Percentiles rank a stretch among this genome's conserved stretches.
Evolutionary conservation across 2,329 filamentous ascomycete genomes (phyloP).

Genomic region (Lachnellula occidentalis): DNA sequence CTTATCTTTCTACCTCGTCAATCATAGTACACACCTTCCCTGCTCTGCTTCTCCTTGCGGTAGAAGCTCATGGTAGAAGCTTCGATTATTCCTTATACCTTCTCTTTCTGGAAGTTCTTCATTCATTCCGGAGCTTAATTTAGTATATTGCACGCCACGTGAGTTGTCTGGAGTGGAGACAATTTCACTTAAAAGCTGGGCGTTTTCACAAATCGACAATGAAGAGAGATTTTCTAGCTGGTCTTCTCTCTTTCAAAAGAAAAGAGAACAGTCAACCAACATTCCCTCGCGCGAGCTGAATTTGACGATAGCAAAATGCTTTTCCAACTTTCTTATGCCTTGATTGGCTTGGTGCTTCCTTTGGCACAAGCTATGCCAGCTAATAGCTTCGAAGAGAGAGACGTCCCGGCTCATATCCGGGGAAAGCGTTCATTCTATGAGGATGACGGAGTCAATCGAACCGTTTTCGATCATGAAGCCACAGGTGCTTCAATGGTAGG

Average conservation of each 20-base stretch:
- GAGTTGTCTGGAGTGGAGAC: no score
- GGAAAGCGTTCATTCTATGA: constrained; percentile 27
- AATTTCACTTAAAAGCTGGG: neutral
- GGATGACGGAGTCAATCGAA: constrained; percentile 34
- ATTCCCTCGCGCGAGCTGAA: no score
- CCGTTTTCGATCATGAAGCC: constrained; percentile 40
- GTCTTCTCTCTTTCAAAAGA: no score
- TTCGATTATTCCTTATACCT: neutral
- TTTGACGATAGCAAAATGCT: neutral
- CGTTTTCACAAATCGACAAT: neutral
- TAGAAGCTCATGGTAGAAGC: neutral
- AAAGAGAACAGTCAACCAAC: no score
- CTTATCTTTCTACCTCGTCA: neutral
- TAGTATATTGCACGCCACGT: neutral
- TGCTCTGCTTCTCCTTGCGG: neutral
- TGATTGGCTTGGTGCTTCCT: neutral
- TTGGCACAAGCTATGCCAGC: neutral
- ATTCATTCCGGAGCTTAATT: no score
- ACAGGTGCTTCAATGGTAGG: constrained; percentile 27
- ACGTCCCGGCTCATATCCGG: neutral
- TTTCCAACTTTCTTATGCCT: neutral
- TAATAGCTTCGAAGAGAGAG: neutral
- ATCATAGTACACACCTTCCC: neutral
- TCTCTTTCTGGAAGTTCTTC: neutral
- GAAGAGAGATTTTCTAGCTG: no score